Evolutionary conservation across 176 grass and related monocot species (phyloP), one percentile per base, ranked within the genome.

Genomic region (Ampelocalamus luodianensis): DNA sequence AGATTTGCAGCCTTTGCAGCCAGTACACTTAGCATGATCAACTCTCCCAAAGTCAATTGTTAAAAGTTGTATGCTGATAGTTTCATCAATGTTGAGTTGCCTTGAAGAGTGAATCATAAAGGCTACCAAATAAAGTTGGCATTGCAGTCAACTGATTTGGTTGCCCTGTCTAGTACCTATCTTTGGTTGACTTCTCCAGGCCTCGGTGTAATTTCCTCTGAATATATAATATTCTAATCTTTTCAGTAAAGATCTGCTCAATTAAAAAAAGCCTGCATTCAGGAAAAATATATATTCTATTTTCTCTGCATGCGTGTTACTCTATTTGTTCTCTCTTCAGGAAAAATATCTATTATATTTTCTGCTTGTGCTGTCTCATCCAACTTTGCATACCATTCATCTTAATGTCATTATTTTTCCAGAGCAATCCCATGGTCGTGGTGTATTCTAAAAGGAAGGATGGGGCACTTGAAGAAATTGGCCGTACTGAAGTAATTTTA

Each of bases 401-500:
- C 65, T 83, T 58, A 67, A 80, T 74, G 17, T 82, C 45, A 34
- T 34, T 34, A 42, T 22, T 87, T 40, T 68, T 14, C 58, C 79
- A 99, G 96, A 92, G 71, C 65, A 94, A 99, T 55, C 88, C 96
- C 53, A 92, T 99, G 91, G 88, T 91, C 26, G 43, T 94, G 53
- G 60, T 92, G 60, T 96, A 92, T 71, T 81, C 77, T 55, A 98
- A 93, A 90, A 85, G 83, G 26, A 92, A 83, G 85, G 91, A 99
- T 68, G 96, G 96, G 61, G 34, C 88, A 76, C 84, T 96, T 71
- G 93, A 96, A 88, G 96, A 99, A 84, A 90, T 99, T 75, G 93
- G 91, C n/a, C 96, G 93, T 53, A 96, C 93, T 68, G 96, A 99
- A 99, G 93, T 99, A 79, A 80, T 94, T 65, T 82, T 90, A 67